These are phyloP conservation scores for Moricandia arvensis DNA, from an alignment of 345 rosid genomes.

Conservation along the genomic window DNA sequence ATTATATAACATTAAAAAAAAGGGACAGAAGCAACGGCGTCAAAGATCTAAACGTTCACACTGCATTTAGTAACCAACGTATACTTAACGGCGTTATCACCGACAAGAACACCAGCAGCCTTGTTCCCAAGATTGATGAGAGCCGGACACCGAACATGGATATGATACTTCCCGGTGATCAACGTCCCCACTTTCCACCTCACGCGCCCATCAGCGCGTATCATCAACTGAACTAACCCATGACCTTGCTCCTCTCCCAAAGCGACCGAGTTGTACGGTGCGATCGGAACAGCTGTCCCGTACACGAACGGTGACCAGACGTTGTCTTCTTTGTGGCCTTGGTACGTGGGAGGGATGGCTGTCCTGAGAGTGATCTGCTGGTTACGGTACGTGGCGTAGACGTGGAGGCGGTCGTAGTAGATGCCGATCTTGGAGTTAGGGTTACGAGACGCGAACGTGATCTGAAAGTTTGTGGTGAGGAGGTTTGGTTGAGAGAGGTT, in stretches of 20 bases:
- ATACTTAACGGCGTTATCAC: constrained; percentile 78
- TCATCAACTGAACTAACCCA: constrained; percentile 47
- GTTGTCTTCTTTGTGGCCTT: constrained; percentile 56
- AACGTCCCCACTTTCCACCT: constrained; percentile 77
- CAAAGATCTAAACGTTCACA: constrained; percentile 55
- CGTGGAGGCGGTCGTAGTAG: constrained; percentile 81
- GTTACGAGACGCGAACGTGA: constrained; percentile 77
- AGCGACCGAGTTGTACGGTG: constrained; percentile 61
- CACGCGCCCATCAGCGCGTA: constrained; percentile 83
- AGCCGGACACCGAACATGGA: constrained; percentile 66
- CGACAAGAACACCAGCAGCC: constrained; percentile 52
- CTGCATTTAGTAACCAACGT: constrained; percentile 53
- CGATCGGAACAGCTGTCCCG: constrained; percentile 70
- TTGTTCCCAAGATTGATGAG: constrained; percentile 51
- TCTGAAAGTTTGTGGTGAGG: constrained; percentile 75
- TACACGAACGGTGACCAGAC: constrained; percentile 84
- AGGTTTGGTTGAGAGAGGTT: constrained; percentile 67
- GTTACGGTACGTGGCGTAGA: constrained; percentile 67
- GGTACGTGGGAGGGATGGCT: constrained; percentile 51
- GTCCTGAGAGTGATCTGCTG: constrained; percentile 82
- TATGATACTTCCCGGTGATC: constrained; percentile 58
- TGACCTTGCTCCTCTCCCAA: constrained; percentile 51
- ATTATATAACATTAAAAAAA: background rate
- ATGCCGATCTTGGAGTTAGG: constrained; percentile 75
- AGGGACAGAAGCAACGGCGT: constrained; percentile 19